Evolutionary conservation across 805 yeast species (phyloP), one percentile per base, ranked within the genome.

Genomic region (Wickerhamiella spandovensis): DNA sequence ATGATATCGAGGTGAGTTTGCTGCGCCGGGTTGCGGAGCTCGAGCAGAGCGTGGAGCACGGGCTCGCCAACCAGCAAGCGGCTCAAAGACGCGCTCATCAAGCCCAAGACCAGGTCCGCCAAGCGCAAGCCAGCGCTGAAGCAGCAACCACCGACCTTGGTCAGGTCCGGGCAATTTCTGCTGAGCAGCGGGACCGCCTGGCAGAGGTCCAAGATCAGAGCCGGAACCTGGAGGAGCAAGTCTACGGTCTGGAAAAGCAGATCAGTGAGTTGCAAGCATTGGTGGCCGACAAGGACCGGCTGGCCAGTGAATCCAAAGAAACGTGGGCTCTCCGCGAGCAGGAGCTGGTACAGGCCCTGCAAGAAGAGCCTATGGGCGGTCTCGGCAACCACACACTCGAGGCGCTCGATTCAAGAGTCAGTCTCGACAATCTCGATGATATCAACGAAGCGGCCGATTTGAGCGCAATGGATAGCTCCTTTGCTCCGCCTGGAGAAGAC

Each of bases 1-100:
- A 82, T 51, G 69, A 79, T 18, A 79, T 87, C 43, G 97, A 92
- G 64, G 74, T 82, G 39, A 71, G 78, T 2, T 70, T 87, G 52
- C 68, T 72, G 53, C 63, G 67, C 8, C 75, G 74, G 51, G 70
- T 81, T 18, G 62, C 74, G 4, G 59, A 55, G 32, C 58, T 58
- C 18, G 58, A 55, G 20, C 35, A 45, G n/a, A 44, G 18, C 23
- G 24, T 28, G 7, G 23, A 18, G 8, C 28, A 44, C 10, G 46
- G 20, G 5, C 38, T 39, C 21, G 4, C 28, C n/a, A 28, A n/a
- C 38, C 46, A 28, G 24, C 37, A 23, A 17, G 22, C 46, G 17
- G 38, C 24, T 2, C 23, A 18, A n/a, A 22, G 38, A 3, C 37
- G 30, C 12, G 38, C 18, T 13, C 22, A 44, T 5, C 23, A 50